These are phyloP conservation scores for Aspergillus fijiensis DNA, from an alignment of 2,329 filamentous ascomycete genomes.

Conservation along the genomic window DNA sequence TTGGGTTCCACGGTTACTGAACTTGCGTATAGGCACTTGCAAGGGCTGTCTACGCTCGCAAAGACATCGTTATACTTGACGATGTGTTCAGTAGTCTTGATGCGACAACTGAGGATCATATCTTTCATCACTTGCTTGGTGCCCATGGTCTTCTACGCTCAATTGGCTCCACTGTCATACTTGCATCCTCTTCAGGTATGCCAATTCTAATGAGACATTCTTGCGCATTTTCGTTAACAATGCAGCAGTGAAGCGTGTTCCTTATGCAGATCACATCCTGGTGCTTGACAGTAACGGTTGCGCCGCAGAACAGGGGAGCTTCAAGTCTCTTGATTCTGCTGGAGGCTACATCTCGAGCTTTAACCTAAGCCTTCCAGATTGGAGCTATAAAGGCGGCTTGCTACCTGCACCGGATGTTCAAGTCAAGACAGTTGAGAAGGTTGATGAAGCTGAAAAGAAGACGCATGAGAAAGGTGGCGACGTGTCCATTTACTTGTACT, in stretches of 20 bases:
- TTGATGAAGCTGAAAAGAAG: conserved; percentile 25
- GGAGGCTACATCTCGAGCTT: conserved; percentile 46
- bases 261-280: conserved; percentile 45
- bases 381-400: conserved; percentile 26
- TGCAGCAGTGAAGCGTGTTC: conserved; percentile 38
- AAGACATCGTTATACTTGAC: conserved; percentile 51
- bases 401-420: conserved; percentile 8
- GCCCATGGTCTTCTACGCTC: conserved; percentile 47
- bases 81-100: conserved; percentile 55
- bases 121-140: conserved; percentile 50
- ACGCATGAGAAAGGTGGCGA: conserved; percentile 41
- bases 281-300: conserved; percentile 40
- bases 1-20: neutral
- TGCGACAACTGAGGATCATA: conserved; percentile 48
- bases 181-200: conserved; percentile 40
- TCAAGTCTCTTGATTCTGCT: conserved; percentile 34
- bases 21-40: conserved; percentile 44
- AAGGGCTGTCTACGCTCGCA: conserved; percentile 52
- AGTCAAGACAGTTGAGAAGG: conserved; percentile 9
- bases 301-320: conserved; percentile 45
- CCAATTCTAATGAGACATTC: neutral
- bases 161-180: conserved; percentile 40
- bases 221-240: neutral
- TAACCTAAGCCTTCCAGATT: conserved; percentile 33
- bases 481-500: conserved; percentile 44